phyloP scores from a whole-genome alignment of 1,284 basidiomycete genomes.

The Boletus mariae region DNA sequence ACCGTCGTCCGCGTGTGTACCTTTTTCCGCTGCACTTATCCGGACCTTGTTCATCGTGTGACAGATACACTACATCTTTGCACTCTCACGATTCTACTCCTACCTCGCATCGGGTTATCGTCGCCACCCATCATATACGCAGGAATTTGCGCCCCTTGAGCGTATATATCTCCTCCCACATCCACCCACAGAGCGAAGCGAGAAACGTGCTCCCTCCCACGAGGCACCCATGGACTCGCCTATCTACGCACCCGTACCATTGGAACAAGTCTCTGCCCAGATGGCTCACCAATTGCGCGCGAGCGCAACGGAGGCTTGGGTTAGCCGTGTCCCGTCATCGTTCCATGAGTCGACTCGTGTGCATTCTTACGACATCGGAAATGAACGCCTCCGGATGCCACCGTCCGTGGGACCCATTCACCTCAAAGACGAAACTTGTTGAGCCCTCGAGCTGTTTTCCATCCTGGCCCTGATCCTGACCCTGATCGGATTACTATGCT shows the following conservation, averaged over 20 bases:
- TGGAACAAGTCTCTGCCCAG: slow-evolving; percentile 48
- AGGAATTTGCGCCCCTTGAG: slow-evolving; percentile 34
- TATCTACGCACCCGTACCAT: slow-evolving; percentile 66
- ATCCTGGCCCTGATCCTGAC: neutral
- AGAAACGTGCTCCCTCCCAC: slow-evolving; percentile 11
- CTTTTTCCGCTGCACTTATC: neutral
- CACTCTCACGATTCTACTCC: slow-evolving; percentile 61
- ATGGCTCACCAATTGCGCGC: slow-evolving; percentile 45
- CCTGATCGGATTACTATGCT: neutral
- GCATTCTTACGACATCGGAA: neutral
- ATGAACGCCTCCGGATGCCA: neutral
- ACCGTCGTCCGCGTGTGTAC: slow-evolving; percentile 59
- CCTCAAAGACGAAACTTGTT: slow-evolving; percentile 14
- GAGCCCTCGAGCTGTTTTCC: slow-evolving; percentile 1
- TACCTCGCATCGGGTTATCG: slow-evolving; percentile 42
- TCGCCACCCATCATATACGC: slow-evolving; percentile 4
- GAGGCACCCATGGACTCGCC: slow-evolving; percentile 24
- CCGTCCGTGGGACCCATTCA: slow-evolving; percentile 24
- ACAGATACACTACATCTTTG: slow-evolving; percentile 69
- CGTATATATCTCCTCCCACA: slow-evolving; percentile 56
- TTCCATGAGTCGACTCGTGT: neutral
- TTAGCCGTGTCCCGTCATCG: slow-evolving; percentile 30
- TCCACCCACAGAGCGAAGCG: slow-evolving; percentile 5
- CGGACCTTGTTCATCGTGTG: neutral
- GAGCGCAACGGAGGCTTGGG: slow-evolving; percentile 65